phyloP scores from a whole-genome alignment of 176 grass and related monocot genomes.

The Carex cristatella region DNA sequence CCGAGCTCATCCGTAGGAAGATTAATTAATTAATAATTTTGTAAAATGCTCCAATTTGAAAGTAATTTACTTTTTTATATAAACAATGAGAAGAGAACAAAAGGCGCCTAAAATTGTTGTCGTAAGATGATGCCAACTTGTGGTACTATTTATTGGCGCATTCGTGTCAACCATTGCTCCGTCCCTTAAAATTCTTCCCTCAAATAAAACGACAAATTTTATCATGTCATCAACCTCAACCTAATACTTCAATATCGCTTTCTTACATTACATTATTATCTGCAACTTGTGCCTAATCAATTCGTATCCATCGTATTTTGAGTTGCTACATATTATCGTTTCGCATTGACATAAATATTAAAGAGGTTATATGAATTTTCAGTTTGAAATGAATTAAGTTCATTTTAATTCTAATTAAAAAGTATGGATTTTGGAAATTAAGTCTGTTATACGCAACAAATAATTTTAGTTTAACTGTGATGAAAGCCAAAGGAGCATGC shows the following conservation, averaged over 20 bases:
- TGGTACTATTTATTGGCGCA: not conserved
- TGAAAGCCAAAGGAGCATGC: too few species aligned
- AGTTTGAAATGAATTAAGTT: too few species aligned
- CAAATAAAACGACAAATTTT: not conserved
- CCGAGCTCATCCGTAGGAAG: not conserved
- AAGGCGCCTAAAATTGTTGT: conserved; percentile 10
- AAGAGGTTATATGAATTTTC: too few species aligned
- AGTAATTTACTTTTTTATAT: not conserved
- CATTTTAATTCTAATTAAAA: too few species aligned
- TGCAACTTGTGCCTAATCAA: not conserved
- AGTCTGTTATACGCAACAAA: too few species aligned
- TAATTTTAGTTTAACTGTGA: too few species aligned
- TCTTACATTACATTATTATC: not conserved
- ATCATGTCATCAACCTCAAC: not conserved
- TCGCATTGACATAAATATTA: too few species aligned
- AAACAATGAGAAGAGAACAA: conserved; percentile 8
- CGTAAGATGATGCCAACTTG: not conserved
- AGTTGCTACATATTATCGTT: too few species aligned
- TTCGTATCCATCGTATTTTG: not conserved
- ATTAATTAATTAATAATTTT: conserved; percentile 4
- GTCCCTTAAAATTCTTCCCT: not conserved
- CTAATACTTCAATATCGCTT: not conserved
- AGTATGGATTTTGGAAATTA: too few species aligned
- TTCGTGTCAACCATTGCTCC: not conserved
- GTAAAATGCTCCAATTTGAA: conserved; percentile 9